phyloP scores from a whole-genome alignment of 345 rosid genomes.

The Aegle marmelos region DNA sequence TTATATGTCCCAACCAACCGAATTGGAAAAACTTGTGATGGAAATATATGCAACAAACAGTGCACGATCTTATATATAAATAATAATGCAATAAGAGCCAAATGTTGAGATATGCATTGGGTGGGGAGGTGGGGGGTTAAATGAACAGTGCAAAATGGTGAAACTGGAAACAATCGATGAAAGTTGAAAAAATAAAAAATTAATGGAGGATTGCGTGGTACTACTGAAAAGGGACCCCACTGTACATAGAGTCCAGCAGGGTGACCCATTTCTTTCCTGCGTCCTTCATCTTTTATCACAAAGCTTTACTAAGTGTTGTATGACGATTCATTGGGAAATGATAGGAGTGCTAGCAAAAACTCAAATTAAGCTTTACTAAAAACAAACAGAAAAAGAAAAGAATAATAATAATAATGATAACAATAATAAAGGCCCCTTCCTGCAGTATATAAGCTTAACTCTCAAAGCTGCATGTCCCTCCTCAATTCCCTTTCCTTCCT shows the following conservation, averaged over 20 bases:
- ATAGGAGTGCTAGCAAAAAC: background rate
- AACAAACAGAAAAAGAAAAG: too few relatives aligned
- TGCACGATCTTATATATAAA: too few relatives aligned
- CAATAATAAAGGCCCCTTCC: background rate
- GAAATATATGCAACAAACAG: background rate
- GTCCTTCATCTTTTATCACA: slow-evolving; percentile 7
- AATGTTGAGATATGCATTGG: background rate
- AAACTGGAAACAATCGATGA: background rate
- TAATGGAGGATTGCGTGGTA: slow-evolving; percentile 24
- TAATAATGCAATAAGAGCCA: slow-evolving; percentile 6
- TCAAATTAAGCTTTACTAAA: too few relatives aligned
- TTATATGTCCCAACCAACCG: background rate
- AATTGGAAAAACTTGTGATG: background rate
- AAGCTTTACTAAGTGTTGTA: slow-evolving; percentile 25
- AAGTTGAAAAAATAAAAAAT: background rate
- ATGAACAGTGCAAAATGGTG: slow-evolving; percentile 27
- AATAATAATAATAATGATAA: too few relatives aligned
- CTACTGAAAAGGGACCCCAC: slow-evolving; percentile 21
- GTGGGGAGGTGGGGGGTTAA: slow-evolving; percentile 8
- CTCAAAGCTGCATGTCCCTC: background rate
- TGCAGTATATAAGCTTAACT: background rate
- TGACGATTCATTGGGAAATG: slow-evolving; percentile 32
- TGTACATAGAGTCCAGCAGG: slow-evolving; percentile 14
- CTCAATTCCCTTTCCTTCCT: background rate
- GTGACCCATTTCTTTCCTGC: slow-evolving; percentile 32